phyloP scores from a whole-genome alignment of 108 stramenopile genomes.

The Skeletonema marinoi region DNA sequence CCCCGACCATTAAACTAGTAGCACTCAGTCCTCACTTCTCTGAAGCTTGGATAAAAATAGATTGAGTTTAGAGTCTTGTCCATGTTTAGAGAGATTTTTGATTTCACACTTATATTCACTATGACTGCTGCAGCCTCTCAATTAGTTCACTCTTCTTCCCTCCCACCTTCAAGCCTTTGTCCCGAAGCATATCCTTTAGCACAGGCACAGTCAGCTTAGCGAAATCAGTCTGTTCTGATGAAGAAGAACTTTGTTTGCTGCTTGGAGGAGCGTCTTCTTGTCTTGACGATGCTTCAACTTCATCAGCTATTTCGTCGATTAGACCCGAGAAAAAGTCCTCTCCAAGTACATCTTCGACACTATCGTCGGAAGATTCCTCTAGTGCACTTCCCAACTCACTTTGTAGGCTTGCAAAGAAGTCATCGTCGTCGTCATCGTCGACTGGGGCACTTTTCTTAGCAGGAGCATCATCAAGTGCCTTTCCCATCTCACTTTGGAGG shows the following conservation, averaged over 20 bases:
- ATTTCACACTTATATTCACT: not conserved
- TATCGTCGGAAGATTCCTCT: not conserved
- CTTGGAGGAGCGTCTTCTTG: not conserved
- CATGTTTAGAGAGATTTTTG: not conserved
- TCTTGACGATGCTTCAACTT: slow-evolving; percentile 29
- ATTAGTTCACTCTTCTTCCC: slow-evolving; percentile 87
- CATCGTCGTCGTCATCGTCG: slow-evolving; percentile 48
- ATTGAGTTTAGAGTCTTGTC: not conserved
- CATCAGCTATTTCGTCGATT: slow-evolving; percentile 39
- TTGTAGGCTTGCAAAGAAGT: slow-evolving; percentile 75
- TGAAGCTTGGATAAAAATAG: too few relatives aligned
- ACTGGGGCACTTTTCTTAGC: not conserved
- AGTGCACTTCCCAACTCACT: slow-evolving; percentile 48
- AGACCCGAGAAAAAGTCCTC: slow-evolving; percentile 43
- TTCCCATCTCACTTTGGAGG: slow-evolving; percentile 56
- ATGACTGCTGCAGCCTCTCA: slow-evolving; percentile 53
- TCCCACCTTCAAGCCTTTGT: slow-evolving; percentile 77
- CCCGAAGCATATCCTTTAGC: slow-evolving; percentile 77
- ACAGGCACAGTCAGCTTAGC: slow-evolving; percentile 61
- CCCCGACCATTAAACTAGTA: too few relatives aligned
- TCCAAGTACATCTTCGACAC: slow-evolving; percentile 1
- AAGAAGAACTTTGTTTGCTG: slow-evolving; percentile 4
- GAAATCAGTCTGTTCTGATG: slow-evolving; percentile 11
- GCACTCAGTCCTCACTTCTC: too few relatives aligned
- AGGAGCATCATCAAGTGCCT: slow-evolving; percentile 15